These are phyloP conservation scores for Coemansia sp. DNA, from an alignment of 192 early-diverging fungal genomes.

Conservation along the genomic window DNA sequence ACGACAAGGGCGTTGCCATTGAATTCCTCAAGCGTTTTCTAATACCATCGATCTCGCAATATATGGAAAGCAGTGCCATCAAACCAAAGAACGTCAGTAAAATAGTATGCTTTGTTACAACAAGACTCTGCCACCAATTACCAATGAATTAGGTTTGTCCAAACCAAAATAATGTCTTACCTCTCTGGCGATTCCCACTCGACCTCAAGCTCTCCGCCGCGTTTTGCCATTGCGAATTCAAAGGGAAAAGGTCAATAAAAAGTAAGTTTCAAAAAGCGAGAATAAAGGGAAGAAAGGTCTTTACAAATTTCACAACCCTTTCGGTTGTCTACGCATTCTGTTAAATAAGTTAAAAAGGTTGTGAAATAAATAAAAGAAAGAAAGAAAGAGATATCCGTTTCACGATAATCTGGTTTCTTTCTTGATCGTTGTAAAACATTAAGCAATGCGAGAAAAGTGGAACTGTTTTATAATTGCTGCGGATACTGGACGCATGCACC, in stretches of 20 bases:
- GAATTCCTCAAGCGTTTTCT: constrained; percentile 49
- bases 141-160: not conserved
- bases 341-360: not conserved
- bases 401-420: not conserved
- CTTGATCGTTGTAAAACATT: too few relatives aligned
- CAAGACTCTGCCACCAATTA: too few relatives aligned
- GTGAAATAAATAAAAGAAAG: too few relatives aligned
- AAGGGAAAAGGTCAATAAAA: not conserved
- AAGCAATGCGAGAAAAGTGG: too few relatives aligned
- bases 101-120: not conserved
- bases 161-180: constrained; percentile 6
- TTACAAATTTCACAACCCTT: not conserved
- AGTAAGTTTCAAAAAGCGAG: not conserved
- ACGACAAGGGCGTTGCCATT: constrained; percentile 5
- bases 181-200: constrained; percentile 44
- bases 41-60: not conserved
- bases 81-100: not conserved
- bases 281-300: not conserved
- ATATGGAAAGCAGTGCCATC: not conserved
- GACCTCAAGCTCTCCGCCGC: constrained; percentile 24
- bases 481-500: too few relatives aligned
- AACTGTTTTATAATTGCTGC: too few relatives aligned
- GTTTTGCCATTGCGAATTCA: constrained; percentile 25
- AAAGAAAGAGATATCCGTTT: not conserved
- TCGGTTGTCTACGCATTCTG: not conserved